Evolutionary conservation across 208 protist species (phyloP), one percentile per base, ranked within the genome.

Genomic region (Crithidia bombi): DNA sequence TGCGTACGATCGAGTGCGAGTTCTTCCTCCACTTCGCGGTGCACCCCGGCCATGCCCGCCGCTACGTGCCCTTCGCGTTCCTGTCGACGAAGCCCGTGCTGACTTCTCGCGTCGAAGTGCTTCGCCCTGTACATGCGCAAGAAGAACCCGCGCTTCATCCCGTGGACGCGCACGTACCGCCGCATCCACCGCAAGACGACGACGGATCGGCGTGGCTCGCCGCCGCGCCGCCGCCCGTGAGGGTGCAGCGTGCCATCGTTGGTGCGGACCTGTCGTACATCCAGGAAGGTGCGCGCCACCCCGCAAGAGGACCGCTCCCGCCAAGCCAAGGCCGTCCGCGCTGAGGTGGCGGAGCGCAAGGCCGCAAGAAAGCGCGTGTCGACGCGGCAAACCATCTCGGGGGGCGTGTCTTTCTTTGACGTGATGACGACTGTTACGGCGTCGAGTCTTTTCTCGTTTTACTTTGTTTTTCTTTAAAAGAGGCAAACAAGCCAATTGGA

Each of bases 11-110:
- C 68, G 90, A 95, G 83, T 97, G 94, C 80, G 87, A 94, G 80
- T 97, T 97, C 82, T 96, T 89, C n/a, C n/a, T n/a, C 56, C 85
- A 96, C 84, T 95, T 94, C 82, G 86, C 89, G 64, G 91, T 97
- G 83, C 92, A 97, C 80, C 94, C 94, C 72, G 94, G 94, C 83
- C 94, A 97, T 81, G 94, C 92, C 79, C 94, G 90, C 75, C 84
- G 89, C 71, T 97, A 96, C 78, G 93, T 97, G 82, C 91, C 93
- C 57, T 95, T 94, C 73, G 89, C 90, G 85, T 94, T 96, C 67
- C 84, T 96, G 75, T 97, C 94, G 63, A 97, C 94, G 78, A 96
- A 95, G 91, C 94, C 94, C 55, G 94, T 97, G 73, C 87, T 97
- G 86, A 93, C 92, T 97, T 97, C 84, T 77, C 85, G 55, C 81